Base-by-base conservation (phyloP, 345 rosid species). In the Salix dunnii region DNA sequence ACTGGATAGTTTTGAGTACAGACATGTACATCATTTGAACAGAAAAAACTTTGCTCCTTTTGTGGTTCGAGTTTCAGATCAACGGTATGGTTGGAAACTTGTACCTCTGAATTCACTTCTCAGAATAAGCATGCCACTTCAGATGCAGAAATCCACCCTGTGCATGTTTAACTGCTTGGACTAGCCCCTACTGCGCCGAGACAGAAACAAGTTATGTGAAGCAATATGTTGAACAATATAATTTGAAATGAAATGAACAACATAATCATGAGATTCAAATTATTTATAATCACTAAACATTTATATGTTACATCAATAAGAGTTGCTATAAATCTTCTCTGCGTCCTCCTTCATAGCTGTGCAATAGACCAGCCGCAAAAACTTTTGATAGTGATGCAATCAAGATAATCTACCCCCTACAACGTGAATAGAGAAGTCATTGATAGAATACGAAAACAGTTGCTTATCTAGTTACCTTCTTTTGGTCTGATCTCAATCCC, bases 81-180 rank as follows among this genome's bases (percentile, higher is more conserved):
- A 27, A 60, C 79, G 65, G 69, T 48, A 76, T 75, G 66, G 80
- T 33, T 79, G 16, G 82, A 63, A 79, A 66, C 82, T 65, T 51
- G 71, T 4, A 86, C 74, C 17, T 80, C 87, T 0, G 75, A 79
- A 76, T 92, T 96, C 80, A 85, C 91, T 90, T 87, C 90, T 18
- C 85, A 88, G 61, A 93, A 81, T 62, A 96, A 84, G 2, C 97
- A 87, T 25, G 92, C 85, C 95, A 94, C 78, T 91, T 91, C 23
- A 93, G 86, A 71, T 88, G 90, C 12, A 92, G 65, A 81, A 93
- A 95, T 73, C 90, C 97, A 76, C 91, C 97, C 83, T 91, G 96
- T 20, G 90, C 89, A 49, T 89, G 95, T 80, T 87, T 90, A 36
- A 93, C 89, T 61, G 87, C 91, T 64, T 53, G 74, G 68, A 88